phyloP scores from a whole-genome alignment of 257 asterid species.

The Echium plantagineum region DNA sequence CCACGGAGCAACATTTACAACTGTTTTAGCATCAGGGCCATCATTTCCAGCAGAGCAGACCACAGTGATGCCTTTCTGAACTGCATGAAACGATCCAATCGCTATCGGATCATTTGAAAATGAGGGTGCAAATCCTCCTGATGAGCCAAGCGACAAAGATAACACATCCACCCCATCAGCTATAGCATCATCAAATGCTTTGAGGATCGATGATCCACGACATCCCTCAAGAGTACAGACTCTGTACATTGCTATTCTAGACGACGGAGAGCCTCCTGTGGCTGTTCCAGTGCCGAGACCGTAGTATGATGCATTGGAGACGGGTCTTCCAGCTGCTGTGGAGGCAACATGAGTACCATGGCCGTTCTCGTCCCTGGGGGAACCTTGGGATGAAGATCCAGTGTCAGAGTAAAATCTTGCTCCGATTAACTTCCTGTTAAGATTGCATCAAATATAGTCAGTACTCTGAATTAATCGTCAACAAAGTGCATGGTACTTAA shows the following conservation, averaged over 20 bases:
- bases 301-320: slow-evolving; percentile 56
- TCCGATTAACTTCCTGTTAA: slow-evolving; percentile 61
- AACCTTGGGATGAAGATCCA: slow-evolving; percentile 4
- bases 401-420: slow-evolving; percentile 50
- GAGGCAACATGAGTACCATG: slow-evolving; percentile 88
- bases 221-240: slow-evolving; percentile 54
- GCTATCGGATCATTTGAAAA: slow-evolving; percentile 47
- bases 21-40: slow-evolving; percentile 35
- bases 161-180: slow-evolving; percentile 57
- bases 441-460: no score
- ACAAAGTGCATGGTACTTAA: no score
- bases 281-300: slow-evolving; percentile 69
- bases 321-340: slow-evolving; percentile 63
- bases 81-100: slow-evolving; percentile 69
- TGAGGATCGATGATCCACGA: slow-evolving; percentile 44
- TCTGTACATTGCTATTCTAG: slow-evolving; percentile 75
- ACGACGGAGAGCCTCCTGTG: slow-evolving; percentile 53
- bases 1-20: slow-evolving; percentile 76
- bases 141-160: slow-evolving; percentile 52
- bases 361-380: slow-evolving; percentile 63
- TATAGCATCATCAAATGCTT: slow-evolving; percentile 62
- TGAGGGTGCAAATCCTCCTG: slow-evolving; percentile 15
- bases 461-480: no score
- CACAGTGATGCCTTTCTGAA: slow-evolving; percentile 50
- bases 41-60: slow-evolving; percentile 71